Conservation (phyloP, 1,284 basidiomycete species). For the Meripilus lineatus region DNA sequence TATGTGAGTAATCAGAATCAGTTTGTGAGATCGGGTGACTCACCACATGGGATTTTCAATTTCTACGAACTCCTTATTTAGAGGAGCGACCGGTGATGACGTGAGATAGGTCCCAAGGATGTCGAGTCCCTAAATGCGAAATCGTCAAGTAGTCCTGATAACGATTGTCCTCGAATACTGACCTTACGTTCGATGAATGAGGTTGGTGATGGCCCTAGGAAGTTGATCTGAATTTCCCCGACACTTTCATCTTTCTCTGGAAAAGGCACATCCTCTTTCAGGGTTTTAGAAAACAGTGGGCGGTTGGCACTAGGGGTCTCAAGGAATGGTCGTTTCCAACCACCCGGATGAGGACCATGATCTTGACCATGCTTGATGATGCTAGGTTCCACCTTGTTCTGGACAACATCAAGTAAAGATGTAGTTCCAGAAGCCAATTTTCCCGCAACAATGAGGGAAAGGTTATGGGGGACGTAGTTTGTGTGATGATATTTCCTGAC, state of each 20-base stretch:
- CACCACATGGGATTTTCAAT: slow-evolving; percentile 87
- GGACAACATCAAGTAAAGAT: slow-evolving; percentile 72
- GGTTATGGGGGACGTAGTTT: slow-evolving; percentile 95
- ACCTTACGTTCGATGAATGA: slow-evolving; percentile 78
- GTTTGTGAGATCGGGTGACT: slow-evolving; percentile 15
- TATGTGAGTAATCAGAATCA: slow-evolving; percentile 19
- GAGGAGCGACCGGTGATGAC: slow-evolving; percentile 82
- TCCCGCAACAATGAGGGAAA: slow-evolving; percentile 80
- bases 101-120: slow-evolving; percentile 88
- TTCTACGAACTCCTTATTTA: slow-evolving; percentile 94
- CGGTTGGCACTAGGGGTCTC: slow-evolving; percentile 78
- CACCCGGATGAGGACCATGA: slow-evolving; percentile 59
- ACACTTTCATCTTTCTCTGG: slow-evolving; percentile 98
- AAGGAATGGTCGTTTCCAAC: slow-evolving; percentile 93
- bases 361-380: slow-evolving; percentile 74
- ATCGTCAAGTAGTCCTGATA: background rate
- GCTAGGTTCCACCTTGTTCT: slow-evolving; percentile 77
- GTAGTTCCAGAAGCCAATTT: slow-evolving; percentile 69
- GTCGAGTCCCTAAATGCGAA: slow-evolving; percentile 66
- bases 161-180: slow-evolving; percentile 11
- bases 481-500: slow-evolving; percentile 87
- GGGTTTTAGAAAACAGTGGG: slow-evolving; percentile 48
- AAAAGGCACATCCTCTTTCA: slow-evolving; percentile 78
- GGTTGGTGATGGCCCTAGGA: slow-evolving; percentile 74
- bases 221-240: slow-evolving; percentile 82